Evolutionary conservation across 176 grass and related monocot genomes (phyloP).

Genomic region (Juncus effusus): DNA sequence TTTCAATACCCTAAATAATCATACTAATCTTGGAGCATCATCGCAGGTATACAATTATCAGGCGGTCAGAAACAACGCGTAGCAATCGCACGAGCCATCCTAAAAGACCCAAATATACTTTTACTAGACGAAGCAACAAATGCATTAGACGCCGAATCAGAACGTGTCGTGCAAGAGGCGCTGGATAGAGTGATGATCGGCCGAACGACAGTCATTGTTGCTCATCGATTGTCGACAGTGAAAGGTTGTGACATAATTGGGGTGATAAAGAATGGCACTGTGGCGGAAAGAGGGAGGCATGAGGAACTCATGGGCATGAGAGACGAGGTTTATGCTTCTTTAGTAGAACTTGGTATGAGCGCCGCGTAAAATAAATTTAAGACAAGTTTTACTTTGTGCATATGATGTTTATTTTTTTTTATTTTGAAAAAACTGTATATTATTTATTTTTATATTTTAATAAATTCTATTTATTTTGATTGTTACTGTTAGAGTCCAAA

Average conservation of each 20-base stretch:
- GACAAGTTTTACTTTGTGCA: no score
- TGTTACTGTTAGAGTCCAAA: no score
- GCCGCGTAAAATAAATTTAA: conserved; percentile 1
- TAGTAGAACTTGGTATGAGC: conserved; percentile 46
- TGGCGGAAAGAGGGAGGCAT: conserved; percentile 62
- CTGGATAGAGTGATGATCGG: conserved; percentile 54
- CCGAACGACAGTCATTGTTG: conserved; percentile 51
- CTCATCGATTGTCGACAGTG: conserved; percentile 57
- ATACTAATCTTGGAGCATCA: no score
- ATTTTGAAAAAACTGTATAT: no score
- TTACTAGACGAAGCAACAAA: conserved; percentile 78
- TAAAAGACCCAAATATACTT: conserved; percentile 67
- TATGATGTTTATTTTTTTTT: no score
- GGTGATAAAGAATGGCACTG: conserved; percentile 45
- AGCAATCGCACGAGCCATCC: conserved; percentile 58
- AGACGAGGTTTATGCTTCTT: conserved; percentile 57
- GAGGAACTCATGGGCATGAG: conserved; percentile 46
- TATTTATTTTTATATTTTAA: no score
- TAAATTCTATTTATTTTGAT: no score
- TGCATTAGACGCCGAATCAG: conserved; percentile 64
- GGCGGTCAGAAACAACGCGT: conserved; percentile 76
- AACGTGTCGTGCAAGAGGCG: conserved; percentile 67
- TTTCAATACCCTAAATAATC: no score
- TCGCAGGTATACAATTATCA: no score
- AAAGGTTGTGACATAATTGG: conserved; percentile 47